Percentiles rank a stretch among this genome's conserved stretches.
phyloP scores from a whole-genome alignment of 2,329 filamentous ascomycete genomes.

The Colletotrichum magnum region DNA sequence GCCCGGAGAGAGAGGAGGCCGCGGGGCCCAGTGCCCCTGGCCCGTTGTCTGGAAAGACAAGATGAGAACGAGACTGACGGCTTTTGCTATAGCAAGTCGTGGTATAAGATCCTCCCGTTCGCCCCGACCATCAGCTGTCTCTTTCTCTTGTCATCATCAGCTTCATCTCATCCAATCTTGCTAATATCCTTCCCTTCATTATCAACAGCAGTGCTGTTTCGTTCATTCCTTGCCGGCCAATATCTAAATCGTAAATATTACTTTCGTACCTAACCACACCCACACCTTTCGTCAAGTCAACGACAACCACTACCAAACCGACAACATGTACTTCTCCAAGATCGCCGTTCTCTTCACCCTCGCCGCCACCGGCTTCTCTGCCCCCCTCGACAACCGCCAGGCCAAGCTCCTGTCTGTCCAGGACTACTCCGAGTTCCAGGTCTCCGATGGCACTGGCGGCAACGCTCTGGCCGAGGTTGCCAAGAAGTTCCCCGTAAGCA shows the following conservation, averaged over 20 bases:
- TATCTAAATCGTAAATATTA: slow-evolving; percentile 29
- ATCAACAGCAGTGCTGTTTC: slow-evolving; percentile 33
- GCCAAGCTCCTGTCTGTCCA: slow-evolving; percentile 34
- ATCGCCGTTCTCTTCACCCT: slow-evolving; percentile 53
- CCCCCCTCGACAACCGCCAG: slow-evolving; percentile 44
- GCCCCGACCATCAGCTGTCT: slow-evolving; percentile 11
- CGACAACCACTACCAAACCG: slow-evolving; percentile 39
- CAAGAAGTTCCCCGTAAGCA: slow-evolving; percentile 65
- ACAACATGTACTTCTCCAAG: slow-evolving; percentile 56
- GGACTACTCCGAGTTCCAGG: slow-evolving; percentile 52
- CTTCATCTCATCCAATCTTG: slow-evolving; percentile 28
- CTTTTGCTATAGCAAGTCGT: slow-evolving; percentile 17
- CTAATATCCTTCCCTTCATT: slow-evolving; percentile 24
- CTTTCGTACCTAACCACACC: slow-evolving; percentile 20
- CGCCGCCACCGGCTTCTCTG: slow-evolving; percentile 51
- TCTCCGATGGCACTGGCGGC: slow-evolving; percentile 66
- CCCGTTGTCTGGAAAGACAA: not conserved
- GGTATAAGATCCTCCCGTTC: slow-evolving; percentile 37
- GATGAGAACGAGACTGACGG: not conserved
- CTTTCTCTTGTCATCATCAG: slow-evolving; percentile 14
- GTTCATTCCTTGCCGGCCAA: slow-evolving; percentile 28
- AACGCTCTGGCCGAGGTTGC: slow-evolving; percentile 68
- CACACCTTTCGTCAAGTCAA: slow-evolving; percentile 19
- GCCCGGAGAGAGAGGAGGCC: slow-evolving; percentile 21
- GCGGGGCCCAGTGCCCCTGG: not conserved